Evolutionary conservation across 2,329 filamentous ascomycete genomes (phyloP).

Genomic region (Penicillium brasilianum): DNA sequence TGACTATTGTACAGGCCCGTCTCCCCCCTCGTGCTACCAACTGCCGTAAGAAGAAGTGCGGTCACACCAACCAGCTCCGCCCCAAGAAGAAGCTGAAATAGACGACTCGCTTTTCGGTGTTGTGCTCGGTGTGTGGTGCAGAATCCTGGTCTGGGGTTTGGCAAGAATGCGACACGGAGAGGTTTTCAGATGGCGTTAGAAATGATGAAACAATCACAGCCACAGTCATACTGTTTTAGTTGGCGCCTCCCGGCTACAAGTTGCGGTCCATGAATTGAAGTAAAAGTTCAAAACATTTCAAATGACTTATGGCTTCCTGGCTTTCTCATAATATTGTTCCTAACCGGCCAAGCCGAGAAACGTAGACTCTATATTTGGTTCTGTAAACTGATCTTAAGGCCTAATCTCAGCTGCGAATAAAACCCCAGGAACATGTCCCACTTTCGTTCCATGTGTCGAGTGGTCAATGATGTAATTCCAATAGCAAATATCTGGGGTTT

Average conservation of each 20-base stretch:
- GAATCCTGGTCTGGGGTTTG: conserved; percentile 37
- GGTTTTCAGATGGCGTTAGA: conserved; percentile 45
- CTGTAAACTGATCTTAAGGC: background rate
- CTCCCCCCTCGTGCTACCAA: conserved; percentile 98
- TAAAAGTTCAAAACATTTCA: conserved; percentile 41
- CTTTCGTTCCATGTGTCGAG: too few relatives aligned
- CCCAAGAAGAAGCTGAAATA: conserved; percentile 99
- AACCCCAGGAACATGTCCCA: too few relatives aligned
- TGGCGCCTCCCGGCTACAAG: conserved; percentile 41
- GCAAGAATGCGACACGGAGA: conserved; percentile 43
- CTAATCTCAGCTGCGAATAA: too few relatives aligned
- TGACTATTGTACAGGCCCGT: conserved; percentile 60
- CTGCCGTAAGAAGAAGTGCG: conserved; percentile 99
- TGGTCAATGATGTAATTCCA: too few relatives aligned
- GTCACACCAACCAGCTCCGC: conserved; percentile 99
- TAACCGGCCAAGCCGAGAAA: background rate
- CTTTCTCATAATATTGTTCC: background rate
- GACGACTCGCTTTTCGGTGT: conserved; percentile 48
- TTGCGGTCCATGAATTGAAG: conserved; percentile 45
- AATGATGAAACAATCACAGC: conserved; percentile 46
- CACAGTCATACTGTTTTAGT: conserved; percentile 44
- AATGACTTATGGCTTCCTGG: conserved; percentile 17
- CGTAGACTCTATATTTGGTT: background rate
- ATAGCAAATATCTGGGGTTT: too few relatives aligned
- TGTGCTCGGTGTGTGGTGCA: conserved; percentile 50